Evolutionary conservation across 2,329 filamentous ascomycete species (phyloP), one percentile per base, ranked within the genome.

Genomic region (Colletotrichum euphorbiae): DNA sequence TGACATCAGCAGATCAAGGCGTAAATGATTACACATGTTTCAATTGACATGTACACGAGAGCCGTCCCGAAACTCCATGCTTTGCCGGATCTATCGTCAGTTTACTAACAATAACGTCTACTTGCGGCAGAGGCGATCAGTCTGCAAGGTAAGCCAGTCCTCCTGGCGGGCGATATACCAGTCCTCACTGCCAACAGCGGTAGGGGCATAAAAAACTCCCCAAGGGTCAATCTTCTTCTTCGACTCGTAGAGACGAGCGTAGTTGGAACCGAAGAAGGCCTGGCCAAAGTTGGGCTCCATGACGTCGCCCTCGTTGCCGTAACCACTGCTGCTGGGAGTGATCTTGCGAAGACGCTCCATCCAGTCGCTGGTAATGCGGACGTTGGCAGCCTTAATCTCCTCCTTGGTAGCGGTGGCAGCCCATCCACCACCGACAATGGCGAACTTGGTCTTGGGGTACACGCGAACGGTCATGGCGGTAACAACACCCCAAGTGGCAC

Each of bases 401-500:
- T 69, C 67, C 2, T 19, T 15, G 12, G 69, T 56, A 5, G 62
- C 66, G 15, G 50, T 57, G 2, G 50, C n/a, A 11, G 58, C 57
- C 69, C 67, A 71, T 3, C 50, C 56, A 11, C 55, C 28, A 12
- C 66, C 62, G 50, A 73, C 70, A 69, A 81, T 80, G 55, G 72
- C 72, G 61, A 78, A 78, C 24, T 74, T 73, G 33, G 77, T 74
- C 28, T 75, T 75, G 6, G 72, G 75, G 56, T 79, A 78, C 3
- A 77, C 76, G 8, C 75, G 76, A 40, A 81, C 75, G 2, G 76
- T 76, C 58, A 79, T 72, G 2, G 79, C 81, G 24, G 78, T 73
- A 6, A 83, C 81, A 4, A 84, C 78, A 2, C 81, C 83, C 64
- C 80, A 84, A 3, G 80, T 83, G 55, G 78, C 81, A 4, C 77